These are phyloP conservation scores for Ottelia alismoides DNA, from an alignment of 106 monocot genomes.

Conservation along the genomic window DNA sequence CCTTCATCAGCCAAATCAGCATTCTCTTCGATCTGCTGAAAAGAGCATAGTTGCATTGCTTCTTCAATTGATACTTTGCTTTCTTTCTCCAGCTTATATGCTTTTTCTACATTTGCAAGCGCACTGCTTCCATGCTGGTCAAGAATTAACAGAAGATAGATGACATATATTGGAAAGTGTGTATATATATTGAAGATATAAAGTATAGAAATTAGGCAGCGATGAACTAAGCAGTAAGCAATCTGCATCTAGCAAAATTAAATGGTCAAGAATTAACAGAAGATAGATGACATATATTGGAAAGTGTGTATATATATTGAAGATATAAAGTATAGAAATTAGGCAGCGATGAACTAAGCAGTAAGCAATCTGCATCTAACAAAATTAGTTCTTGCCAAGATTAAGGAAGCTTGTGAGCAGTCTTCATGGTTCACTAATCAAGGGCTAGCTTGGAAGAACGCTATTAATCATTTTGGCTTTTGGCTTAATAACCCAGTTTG, in stretches of 20 bases:
- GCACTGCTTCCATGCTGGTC: slow-evolving; percentile 44
- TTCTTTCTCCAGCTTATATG: slow-evolving; percentile 62
- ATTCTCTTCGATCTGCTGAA: slow-evolving; percentile 6
- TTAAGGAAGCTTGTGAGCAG: no score
- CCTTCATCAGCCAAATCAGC: slow-evolving; percentile 3
- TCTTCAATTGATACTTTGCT: slow-evolving; percentile 49
- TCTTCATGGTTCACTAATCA: no score
- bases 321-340: not conserved
- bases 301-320: not conserved
- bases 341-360: no score
- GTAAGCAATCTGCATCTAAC: no score
- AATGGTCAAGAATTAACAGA: slow-evolving; percentile 12
- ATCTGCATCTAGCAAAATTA: no score
- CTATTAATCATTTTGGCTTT: no score
- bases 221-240: no score
- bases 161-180: not conserved
- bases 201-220: not conserved
- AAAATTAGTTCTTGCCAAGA: no score
- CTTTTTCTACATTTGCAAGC: slow-evolving; percentile 81
- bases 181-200: not conserved
- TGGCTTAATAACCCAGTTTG: no score
- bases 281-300: not conserved
- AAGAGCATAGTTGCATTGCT: slow-evolving; percentile 19
- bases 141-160: not conserved
- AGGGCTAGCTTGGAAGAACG: no score